phyloP scores from a whole-genome alignment of 192 early-diverging fungal species.

The Backusella mclennaniae region DNA sequence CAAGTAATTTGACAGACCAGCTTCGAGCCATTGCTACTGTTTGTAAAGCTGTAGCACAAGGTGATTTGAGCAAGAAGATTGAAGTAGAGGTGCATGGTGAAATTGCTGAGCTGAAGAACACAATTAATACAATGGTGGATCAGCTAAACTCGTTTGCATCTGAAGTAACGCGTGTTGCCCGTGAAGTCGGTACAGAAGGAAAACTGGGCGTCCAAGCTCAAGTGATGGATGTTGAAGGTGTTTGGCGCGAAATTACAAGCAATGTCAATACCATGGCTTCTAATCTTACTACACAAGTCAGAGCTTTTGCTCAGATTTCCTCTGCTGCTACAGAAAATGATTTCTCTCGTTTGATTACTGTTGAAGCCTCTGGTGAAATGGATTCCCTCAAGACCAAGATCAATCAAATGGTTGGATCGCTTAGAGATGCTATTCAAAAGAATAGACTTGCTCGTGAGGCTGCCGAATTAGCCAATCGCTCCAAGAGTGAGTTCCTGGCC shows the following conservation, averaged over 20 bases:
- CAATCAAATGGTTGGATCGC: slow-evolving; percentile 67
- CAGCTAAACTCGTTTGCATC: slow-evolving; percentile 57
- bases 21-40: slow-evolving; percentile 54
- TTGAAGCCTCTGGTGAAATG: slow-evolving; percentile 69
- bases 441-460: slow-evolving; percentile 74
- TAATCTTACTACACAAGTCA: slow-evolving; percentile 62
- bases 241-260: slow-evolving; percentile 69
- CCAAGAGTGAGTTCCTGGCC: slow-evolving; percentile 71
- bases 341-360: slow-evolving; percentile 57
- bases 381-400: slow-evolving; percentile 60
- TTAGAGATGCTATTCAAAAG: slow-evolving; percentile 73
- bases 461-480: slow-evolving; percentile 77
- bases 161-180: slow-evolving; percentile 61
- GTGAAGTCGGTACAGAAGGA: slow-evolving; percentile 66
- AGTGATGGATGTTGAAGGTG: slow-evolving; percentile 69
- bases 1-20: slow-evolving; percentile 50
- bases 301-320: slow-evolving; percentile 62
- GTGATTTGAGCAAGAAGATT: slow-evolving; percentile 48
- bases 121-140: slow-evolving; percentile 61
- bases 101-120: slow-evolving; percentile 54
- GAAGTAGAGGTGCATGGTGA: slow-evolving; percentile 53
- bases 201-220: slow-evolving; percentile 74
- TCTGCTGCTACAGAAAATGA: slow-evolving; percentile 57
- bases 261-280: slow-evolving; percentile 66
- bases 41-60: slow-evolving; percentile 48